phyloP scores from a whole-genome alignment of 495 filamentous ascomycete genomes.

The Xylaria intraflava region DNA sequence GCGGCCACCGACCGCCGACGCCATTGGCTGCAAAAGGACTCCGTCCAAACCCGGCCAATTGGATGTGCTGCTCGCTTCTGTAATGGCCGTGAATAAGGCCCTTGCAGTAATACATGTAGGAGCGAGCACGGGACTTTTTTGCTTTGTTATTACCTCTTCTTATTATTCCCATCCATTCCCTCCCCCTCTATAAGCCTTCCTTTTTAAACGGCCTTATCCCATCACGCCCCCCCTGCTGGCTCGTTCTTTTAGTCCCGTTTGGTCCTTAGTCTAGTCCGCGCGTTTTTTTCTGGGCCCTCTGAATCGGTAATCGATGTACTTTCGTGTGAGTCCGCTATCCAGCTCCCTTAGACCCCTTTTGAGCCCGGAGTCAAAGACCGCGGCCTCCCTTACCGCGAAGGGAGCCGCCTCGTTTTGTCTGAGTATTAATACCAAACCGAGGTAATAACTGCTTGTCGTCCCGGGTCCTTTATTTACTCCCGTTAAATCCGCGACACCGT shows the following conservation, averaged over 20 bases:
- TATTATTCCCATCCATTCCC: not conserved
- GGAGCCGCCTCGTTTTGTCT: not conserved
- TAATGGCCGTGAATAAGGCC: conserved; percentile 12
- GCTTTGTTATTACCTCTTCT: not conserved
- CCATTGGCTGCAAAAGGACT: not conserved
- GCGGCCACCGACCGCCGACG: not conserved
- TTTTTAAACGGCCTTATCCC: no score
- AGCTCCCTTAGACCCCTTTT: not conserved
- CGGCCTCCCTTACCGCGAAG: not conserved
- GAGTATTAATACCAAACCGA: conserved; percentile 6
- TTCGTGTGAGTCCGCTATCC: not conserved
- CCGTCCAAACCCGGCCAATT: not conserved
- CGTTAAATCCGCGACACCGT: no score
- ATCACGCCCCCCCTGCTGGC: no score
- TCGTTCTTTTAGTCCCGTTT: not conserved
- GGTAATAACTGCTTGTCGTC: not conserved
- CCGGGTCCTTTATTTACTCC: not conserved
- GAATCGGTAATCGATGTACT: conserved; percentile 5
- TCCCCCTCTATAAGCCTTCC: no score
- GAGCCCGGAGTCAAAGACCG: not conserved
- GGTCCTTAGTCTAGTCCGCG: not conserved
- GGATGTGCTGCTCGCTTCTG: conserved; percentile 7
- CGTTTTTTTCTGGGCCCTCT: not conserved
- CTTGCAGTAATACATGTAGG: conserved; percentile 4
- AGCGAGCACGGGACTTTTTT: conserved; percentile 10